Conservation (phyloP, 441 rosid species). For the Gossypium gossypioides region DNA sequence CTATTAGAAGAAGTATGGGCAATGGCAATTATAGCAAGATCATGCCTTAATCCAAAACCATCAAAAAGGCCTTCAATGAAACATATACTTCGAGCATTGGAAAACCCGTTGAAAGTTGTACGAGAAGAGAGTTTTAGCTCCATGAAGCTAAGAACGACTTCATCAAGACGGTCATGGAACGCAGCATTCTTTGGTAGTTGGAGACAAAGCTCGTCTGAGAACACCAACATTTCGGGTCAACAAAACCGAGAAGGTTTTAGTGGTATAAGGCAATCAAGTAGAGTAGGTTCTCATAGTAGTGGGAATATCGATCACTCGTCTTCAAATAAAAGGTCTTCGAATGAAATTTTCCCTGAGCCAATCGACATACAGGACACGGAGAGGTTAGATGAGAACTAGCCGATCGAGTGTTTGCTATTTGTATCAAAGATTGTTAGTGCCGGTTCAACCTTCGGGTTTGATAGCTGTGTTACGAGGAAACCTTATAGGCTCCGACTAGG, state of each 20-base stretch:
- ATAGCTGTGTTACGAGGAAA: background rate
- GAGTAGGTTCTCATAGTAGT: slow-evolving; percentile 35
- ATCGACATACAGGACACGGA: slow-evolving; percentile 25
- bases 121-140: slow-evolving; percentile 44
- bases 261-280: slow-evolving; percentile 29
- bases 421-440: background rate
- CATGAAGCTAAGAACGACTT: slow-evolving; percentile 36
- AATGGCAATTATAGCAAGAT: slow-evolving; percentile 57
- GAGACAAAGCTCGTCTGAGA: slow-evolving; percentile 43
- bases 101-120: slow-evolving; percentile 60
- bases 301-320: slow-evolving; percentile 31
- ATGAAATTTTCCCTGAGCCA: slow-evolving; percentile 42
- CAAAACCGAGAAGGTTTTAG: slow-evolving; percentile 21
- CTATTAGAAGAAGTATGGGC: slow-evolving; percentile 75
- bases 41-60: slow-evolving; percentile 59
- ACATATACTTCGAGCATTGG: slow-evolving; percentile 52
- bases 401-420: background rate
- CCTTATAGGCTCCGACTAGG: background rate
- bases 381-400: slow-evolving; percentile 25
- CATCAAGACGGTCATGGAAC: slow-evolving; percentile 46
- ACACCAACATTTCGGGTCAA: slow-evolving; percentile 25
- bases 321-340: slow-evolving; percentile 27
- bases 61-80: slow-evolving; percentile 48
- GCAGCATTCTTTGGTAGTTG: slow-evolving; percentile 47
- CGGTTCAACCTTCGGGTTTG: background rate